Evolutionary conservation across 805 yeast genomes (phyloP).

Genomic region (Yamadazyma takamatsuzukensis): DNA sequence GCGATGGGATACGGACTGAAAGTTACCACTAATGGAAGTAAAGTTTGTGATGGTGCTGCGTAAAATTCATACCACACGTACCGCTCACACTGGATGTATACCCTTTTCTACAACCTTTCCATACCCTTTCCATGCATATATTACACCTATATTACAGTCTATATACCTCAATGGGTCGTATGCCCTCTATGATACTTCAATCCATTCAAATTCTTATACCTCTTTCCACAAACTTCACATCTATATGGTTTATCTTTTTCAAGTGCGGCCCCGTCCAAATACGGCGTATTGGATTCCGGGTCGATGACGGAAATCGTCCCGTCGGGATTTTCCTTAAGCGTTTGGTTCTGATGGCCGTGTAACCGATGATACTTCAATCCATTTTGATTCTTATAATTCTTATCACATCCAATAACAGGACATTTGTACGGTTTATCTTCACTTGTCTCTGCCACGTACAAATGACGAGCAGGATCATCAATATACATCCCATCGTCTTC

Average conservation of each 20-base stretch:
- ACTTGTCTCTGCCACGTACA: slow-evolving; percentile 87
- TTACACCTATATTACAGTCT: too few relatives aligned
- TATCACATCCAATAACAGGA: slow-evolving; percentile 97
- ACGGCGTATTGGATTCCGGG: slow-evolving; percentile 84
- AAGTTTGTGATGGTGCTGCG: too few relatives aligned
- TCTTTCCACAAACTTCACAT: slow-evolving; percentile 96
- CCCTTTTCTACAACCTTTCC: too few relatives aligned
- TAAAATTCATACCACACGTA: too few relatives aligned
- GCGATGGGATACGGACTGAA: too few relatives aligned
- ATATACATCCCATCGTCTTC: slow-evolving; percentile 73
- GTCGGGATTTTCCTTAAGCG: slow-evolving; percentile 82
- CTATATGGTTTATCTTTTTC: slow-evolving; percentile 98
- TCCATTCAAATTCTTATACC: slow-evolving; percentile 95
- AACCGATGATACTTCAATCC: slow-evolving; percentile 93
- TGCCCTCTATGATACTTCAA: slow-evolving; percentile 96
- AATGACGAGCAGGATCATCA: slow-evolving; percentile 94
- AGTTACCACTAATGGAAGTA: too few relatives aligned
- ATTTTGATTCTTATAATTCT: slow-evolving; percentile 95
- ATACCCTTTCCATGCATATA: too few relatives aligned
- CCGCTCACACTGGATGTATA: too few relatives aligned
- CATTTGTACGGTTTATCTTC: slow-evolving; percentile 95
- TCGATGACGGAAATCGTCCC: slow-evolving; percentile 91
- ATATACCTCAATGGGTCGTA: slow-evolving; percentile 88
- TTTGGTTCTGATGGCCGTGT: slow-evolving; percentile 97
- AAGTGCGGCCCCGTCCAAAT: slow-evolving; percentile 89